Evolutionary conservation across 441 rosid genomes (phyloP), one percentile per base, ranked within the genome.

Genomic region (Populus tomentosa): DNA sequence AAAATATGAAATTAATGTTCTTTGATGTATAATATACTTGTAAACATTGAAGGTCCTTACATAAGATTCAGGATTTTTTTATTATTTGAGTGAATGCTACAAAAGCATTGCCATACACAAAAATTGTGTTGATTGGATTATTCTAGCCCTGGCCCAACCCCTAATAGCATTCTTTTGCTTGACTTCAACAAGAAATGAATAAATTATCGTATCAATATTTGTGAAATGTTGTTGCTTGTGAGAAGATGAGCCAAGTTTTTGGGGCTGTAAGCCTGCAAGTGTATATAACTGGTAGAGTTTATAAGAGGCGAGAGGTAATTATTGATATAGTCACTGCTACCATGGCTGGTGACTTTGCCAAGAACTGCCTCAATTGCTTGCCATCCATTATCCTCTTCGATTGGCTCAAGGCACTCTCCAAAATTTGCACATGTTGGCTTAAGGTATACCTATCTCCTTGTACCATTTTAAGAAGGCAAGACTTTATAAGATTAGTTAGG

Each of bases 51-150:
- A 38, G 42, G 42, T 38, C 0, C 10, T 74, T 18, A 90, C 95
- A 35, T 87, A 85, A 69, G 72, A 28, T 35, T 66, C 7, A n/a
- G 87, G 88, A 59, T 81, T 76, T 21, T 76, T 70, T 72, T 23
- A 89, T 76, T 26, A 89, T 83, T 73, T 86, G 87, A 4, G 38
- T 70, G 74, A 89, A 84, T 28, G 79, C 72, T 46, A 76, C 84
- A 40, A 80, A 89, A 2, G 90, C 84, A 42, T 90, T 86, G 81
- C 84, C 88, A 8, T 84, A 90, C 10, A 85, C 89, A 72, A 91
- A 86, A 16, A 80, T 72, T 23, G 33, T 32, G 33, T 32, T 32
- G 33, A 6, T 32, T 32, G 33, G 33, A 1, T 32, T 32, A 32
- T 32, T 32, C 33, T 32, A 32, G 33, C 33, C 33, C 33, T 32